Evolutionary conservation across 177 flowering plant species (phyloP), one percentile per base, ranked within the genome.

Genomic region (Tripterygium wilfordii): DNA sequence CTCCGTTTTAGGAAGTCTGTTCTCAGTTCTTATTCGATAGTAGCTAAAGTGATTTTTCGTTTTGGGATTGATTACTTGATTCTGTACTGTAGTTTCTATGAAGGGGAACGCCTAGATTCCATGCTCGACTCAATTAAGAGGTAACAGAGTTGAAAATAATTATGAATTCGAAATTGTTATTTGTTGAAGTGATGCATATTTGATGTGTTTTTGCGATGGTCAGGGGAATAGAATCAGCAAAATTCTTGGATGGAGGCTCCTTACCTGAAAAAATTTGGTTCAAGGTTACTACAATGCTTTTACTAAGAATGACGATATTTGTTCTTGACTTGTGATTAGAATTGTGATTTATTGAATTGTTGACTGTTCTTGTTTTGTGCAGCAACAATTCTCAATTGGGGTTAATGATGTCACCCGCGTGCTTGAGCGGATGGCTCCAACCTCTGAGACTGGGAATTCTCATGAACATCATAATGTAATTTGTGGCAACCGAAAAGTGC

Each of bases 301-400:
- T 6, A 30, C 7, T 30, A 30, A 30, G 7, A 6, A 30, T 6
- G 33, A 30, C 33, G 8, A 30, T 6, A 30, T 25, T 57, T 24
- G 10, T 18, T 24, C 14, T 30, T 48, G n/a, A n/a, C n/a, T n/a
- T n/a, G n/a, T n/a, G n/a, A n/a, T 22, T 5, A 16, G 9, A 16
- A 5, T 8, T 16, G 2, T 13, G 27, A 15, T 22, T 3, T n/a
- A 18, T 27, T 32, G n/a, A n/a, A 31, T 23, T n/a, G 1, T 13
- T 6, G 46, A 30, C 2, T 26, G 15, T 35, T 25, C 14, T 45
- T 37, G 53, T 30, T 35, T 37, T 15, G 9, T 41, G 15, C 44
- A 87, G 96, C 82, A 82, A 82, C 96, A 82, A 68, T 90, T 86
- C 54, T 50, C 90, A 0, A 54, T 86, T 45, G 97, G 95, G 18